Evolutionary conservation across 768 basidiomycete species (phyloP).

Genomic region (Russula abietina): DNA sequence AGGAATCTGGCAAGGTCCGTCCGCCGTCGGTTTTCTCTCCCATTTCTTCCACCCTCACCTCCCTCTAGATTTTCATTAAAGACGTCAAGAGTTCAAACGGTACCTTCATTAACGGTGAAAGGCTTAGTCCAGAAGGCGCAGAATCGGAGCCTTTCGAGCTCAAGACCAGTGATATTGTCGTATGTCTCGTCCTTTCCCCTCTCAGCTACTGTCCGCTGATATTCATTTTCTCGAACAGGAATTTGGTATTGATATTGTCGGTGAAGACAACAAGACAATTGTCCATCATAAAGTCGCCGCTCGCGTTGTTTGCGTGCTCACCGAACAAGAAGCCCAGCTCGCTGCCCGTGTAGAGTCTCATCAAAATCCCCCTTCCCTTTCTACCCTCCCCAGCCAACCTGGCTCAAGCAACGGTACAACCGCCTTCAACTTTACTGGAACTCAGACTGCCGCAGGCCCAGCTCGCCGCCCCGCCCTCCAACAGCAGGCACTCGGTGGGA

Average conservation of each 20-base stretch:
- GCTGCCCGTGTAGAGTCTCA: constrained; percentile 67
- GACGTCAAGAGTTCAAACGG: constrained; percentile 98
- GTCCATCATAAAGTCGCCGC: constrained; percentile 99
- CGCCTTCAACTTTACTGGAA: constrained; percentile 41
- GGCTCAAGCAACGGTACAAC: constrained; percentile 36
- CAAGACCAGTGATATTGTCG: constrained; percentile 92
- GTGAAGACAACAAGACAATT: constrained; percentile 96
- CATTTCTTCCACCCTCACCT: constrained; percentile 24
- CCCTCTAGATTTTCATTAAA: constrained; percentile 84
- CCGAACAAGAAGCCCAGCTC: constrained; percentile 74
- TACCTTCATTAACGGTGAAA: constrained; percentile 95
- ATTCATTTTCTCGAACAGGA: constrained; percentile 46
- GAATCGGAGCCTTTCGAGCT: constrained; percentile 93
- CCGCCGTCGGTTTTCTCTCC: constrained; percentile 9
- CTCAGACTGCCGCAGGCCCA: constrained; percentile 33
- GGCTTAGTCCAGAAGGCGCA: constrained; percentile 80
- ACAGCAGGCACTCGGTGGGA: constrained; percentile 56
- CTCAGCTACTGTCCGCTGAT: constrained; percentile 7
- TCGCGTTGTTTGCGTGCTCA: constrained; percentile 83
- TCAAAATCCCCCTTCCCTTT: constrained; percentile 37
- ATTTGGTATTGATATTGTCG: constrained; percentile 98
- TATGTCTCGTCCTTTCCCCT: constrained; percentile 40
- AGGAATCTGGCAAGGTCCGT: constrained; percentile 77
- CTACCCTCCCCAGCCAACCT: constrained; percentile 34
- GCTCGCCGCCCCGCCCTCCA: constrained; percentile 50